Conservation (phyloP, 2,329 filamentous ascomycete genomes). For the Xylariaceae sp. region DNA sequence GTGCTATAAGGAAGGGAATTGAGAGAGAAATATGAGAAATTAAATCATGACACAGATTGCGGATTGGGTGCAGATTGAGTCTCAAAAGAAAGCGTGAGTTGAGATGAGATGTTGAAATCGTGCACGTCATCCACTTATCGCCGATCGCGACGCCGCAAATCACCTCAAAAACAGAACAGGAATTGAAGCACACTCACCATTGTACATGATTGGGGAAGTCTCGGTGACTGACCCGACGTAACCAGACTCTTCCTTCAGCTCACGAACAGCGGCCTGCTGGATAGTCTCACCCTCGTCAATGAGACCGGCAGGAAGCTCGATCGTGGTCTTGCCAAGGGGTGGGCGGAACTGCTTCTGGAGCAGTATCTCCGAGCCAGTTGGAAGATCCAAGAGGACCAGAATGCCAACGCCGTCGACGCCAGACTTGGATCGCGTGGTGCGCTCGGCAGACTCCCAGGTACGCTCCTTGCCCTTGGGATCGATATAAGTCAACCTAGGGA, state of each 20-base stretch:
- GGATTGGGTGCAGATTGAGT: too few relatives aligned
- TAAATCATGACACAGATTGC: neutral
- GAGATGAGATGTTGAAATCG: too few relatives aligned
- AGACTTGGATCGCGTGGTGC: constrained; percentile 59
- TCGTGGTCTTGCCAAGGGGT: constrained; percentile 54
- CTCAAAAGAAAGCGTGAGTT: too few relatives aligned
- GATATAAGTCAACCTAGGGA: constrained; percentile 54
- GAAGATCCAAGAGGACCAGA: constrained; percentile 60
- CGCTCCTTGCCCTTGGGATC: constrained; percentile 57
- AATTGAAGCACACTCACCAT: constrained; percentile 21
- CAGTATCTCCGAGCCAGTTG: constrained; percentile 52
- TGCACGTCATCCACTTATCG: neutral
- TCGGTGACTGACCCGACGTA: constrained; percentile 53
- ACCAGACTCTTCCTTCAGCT: constrained; percentile 64
- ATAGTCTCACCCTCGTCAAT: constrained; percentile 59
- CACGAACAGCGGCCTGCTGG: constrained; percentile 58
- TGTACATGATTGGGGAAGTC: constrained; percentile 38
- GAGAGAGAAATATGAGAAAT: neutral
- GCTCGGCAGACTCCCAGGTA: constrained; percentile 70
- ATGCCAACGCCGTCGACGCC: constrained; percentile 72
- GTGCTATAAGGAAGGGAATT: neutral
- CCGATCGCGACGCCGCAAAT: neutral
- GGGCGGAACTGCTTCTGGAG: constrained; percentile 66
- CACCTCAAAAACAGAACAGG: neutral
- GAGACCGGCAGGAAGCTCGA: constrained; percentile 63